Evolutionary conservation across 2,329 filamentous ascomycete genomes (phyloP).

Genomic region (Fusarium mexicanum): DNA sequence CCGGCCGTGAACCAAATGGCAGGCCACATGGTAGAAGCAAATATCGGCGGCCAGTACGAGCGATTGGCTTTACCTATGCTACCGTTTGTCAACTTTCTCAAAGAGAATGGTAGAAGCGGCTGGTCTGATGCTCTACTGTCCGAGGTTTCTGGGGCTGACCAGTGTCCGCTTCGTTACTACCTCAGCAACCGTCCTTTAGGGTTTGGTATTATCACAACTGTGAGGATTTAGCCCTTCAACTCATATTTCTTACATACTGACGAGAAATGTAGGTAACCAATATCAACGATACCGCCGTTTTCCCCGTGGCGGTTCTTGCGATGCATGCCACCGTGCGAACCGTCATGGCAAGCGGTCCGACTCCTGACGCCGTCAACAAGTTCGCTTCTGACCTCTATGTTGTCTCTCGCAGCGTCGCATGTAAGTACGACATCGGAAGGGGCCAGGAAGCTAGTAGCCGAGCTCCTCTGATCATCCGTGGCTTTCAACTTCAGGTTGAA

Average conservation of each 20-base stretch:
- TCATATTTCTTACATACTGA: neutral
- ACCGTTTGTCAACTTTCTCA: neutral
- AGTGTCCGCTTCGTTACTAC: neutral
- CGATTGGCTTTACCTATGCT: neutral
- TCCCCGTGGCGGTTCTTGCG: fast-evolving
- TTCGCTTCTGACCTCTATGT: neutral
- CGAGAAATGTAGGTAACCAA: fast-evolving
- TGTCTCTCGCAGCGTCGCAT: fast-evolving
- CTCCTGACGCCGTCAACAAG: fast-evolving
- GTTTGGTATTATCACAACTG: neutral
- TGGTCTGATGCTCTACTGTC: neutral
- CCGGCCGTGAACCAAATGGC: fast-evolving
- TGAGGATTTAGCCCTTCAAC: no score
- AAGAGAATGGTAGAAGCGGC: neutral
- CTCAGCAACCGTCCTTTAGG: neutral
- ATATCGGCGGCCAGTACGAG: fast-evolving
- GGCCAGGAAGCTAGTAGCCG: fast-evolving
- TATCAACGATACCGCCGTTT: neutral
- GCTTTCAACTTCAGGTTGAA: neutral
- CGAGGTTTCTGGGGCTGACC: neutral
- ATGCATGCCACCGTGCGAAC: neutral
- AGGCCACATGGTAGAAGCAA: fast-evolving
- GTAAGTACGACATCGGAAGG: neutral
- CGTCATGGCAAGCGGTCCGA: neutral
- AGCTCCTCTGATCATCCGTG: neutral